Evolutionary conservation across 2,329 filamentous ascomycete genomes (phyloP).

Genomic region (Didymella exigua): DNA sequence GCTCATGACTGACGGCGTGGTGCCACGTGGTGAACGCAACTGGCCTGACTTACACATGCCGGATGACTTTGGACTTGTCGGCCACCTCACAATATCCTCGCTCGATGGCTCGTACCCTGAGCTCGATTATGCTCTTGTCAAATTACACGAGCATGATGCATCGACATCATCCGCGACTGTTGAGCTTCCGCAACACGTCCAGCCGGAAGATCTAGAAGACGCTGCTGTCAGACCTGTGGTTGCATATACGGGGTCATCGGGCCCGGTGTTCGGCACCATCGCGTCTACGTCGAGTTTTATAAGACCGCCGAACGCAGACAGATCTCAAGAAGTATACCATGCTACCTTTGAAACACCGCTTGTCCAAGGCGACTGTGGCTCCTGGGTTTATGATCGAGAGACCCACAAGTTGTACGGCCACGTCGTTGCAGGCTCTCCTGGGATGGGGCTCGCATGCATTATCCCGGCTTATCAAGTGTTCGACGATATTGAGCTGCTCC

Average conservation of each 20-base stretch:
- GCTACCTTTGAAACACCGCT: slow-evolving; percentile 11
- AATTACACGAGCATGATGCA: not conserved
- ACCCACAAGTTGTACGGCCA: slow-evolving; percentile 21
- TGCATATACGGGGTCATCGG: not conserved
- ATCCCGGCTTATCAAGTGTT: slow-evolving; percentile 17
- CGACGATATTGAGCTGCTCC: not conserved
- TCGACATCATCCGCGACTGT: too few species aligned
- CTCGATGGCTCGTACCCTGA: not conserved
- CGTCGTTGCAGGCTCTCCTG: slow-evolving; percentile 20
- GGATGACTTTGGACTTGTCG: not conserved
- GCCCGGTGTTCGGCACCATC: not conserved
- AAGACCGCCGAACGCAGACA: not conserved
- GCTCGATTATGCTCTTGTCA: slow-evolving; percentile 15
- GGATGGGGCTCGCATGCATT: slow-evolving; percentile 15
- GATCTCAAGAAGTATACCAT: slow-evolving; percentile 20
- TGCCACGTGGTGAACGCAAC: slow-evolving; percentile 11
- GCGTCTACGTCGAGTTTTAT: slow-evolving; percentile 13
- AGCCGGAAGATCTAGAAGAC: not conserved
- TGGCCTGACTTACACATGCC: slow-evolving; percentile 10
- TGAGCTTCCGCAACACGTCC: not conserved
- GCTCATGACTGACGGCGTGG: not conserved
- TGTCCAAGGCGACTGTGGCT: slow-evolving; percentile 24
- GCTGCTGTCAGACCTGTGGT: not conserved
- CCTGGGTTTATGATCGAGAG: slow-evolving; percentile 15
- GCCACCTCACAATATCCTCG: not conserved